phyloP scores from a whole-genome alignment of 2,329 filamentous ascomycete species.

The Colletotrichum truncatum region DNA sequence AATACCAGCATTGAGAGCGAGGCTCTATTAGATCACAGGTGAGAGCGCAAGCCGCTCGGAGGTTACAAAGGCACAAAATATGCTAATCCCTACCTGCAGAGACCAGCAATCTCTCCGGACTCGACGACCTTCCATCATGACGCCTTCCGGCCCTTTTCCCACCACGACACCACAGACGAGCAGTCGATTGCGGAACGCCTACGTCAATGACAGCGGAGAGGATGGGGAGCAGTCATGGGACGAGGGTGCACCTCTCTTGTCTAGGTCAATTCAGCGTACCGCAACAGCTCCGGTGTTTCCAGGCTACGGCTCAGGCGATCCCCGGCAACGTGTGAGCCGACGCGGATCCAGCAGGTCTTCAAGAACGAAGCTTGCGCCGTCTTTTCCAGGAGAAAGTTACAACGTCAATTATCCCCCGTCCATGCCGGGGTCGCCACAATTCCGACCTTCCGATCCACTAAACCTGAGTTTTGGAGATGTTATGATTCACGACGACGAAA shows the following conservation, averaged over 20 bases:
- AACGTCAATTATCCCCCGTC: conserved; percentile 77
- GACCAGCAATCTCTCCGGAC: conserved; percentile 70
- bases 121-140: conserved; percentile 65
- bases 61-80: background rate
- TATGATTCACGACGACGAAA: conserved; percentile 72
- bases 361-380: conserved; percentile 48
- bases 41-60: conserved; percentile 36
- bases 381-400: conserved; percentile 55
- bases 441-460: conserved; percentile 57
- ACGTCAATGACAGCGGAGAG: conserved; percentile 50
- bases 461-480: conserved; percentile 73
- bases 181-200: conserved; percentile 38
- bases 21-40: conserved; percentile 87
- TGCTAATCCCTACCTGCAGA: conserved; percentile 44
- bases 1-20: conserved; percentile 91
- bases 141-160: conserved; percentile 43
- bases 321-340: conserved; percentile 44
- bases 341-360: conserved; percentile 63
- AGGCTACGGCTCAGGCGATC: conserved; percentile 31
- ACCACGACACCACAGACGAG: conserved; percentile 27
- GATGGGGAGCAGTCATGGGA: conserved; percentile 55
- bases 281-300: conserved; percentile 28
- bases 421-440: conserved; percentile 67
- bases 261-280: conserved; percentile 48
- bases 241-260: conserved; percentile 65